phyloP scores from a whole-genome alignment of 306 rosid genomes.

The Citrullus colocynthis region DNA sequence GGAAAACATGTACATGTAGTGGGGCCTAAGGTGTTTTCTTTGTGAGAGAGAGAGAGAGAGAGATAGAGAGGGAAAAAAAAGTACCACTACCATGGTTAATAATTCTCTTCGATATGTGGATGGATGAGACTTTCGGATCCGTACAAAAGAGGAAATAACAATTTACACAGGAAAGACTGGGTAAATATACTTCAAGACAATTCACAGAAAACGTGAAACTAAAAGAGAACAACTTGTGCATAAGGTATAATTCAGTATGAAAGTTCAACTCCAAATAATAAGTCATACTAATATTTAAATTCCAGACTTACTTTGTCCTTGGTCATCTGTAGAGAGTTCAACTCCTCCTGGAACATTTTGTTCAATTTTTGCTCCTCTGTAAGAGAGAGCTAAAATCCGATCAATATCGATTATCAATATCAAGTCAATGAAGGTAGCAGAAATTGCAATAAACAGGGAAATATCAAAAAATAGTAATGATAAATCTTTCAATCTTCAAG shows the following conservation, averaged over 20 bases:
- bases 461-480: neutral
- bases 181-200: neutral
- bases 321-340: conserved; percentile 39
- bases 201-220: neutral
- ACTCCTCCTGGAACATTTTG: conserved; percentile 59
- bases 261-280: neutral
- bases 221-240: neutral
- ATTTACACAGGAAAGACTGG: neutral
- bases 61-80: no score
- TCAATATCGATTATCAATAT: neutral
- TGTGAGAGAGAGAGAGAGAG: no score
- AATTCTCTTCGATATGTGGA: neutral
- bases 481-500: conserved; percentile 5
- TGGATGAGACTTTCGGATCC: neutral
- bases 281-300: neutral
- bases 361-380: conserved; percentile 70
- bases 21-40: no score
- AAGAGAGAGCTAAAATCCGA: neutral
- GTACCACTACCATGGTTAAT: neutral
- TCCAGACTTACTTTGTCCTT: conserved; percentile 55
- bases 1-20: no score
- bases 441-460: conserved; percentile 4
- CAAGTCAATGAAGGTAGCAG: neutral
- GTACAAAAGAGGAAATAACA: neutral
- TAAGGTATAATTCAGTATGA: neutral